phyloP scores from a whole-genome alignment of 2,329 filamentous ascomycete species.

The Phaeomoniella chlamydospora region DNA sequence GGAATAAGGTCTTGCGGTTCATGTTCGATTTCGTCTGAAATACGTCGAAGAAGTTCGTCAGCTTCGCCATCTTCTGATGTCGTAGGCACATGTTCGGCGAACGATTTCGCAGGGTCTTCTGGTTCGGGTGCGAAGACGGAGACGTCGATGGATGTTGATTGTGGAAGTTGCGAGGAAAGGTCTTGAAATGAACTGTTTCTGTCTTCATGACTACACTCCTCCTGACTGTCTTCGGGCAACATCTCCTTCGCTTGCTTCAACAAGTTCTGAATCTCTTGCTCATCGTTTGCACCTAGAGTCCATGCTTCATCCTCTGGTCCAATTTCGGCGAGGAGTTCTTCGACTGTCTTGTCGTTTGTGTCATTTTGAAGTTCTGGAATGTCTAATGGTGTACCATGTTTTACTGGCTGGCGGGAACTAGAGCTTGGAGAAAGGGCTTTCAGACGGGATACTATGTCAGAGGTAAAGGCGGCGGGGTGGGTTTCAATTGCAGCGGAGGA shows the following conservation, averaged over 20 bases:
- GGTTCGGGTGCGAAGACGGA: slow-evolving; percentile 9
- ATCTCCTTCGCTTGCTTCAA: slow-evolving; percentile 11
- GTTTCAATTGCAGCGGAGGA: slow-evolving; percentile 6
- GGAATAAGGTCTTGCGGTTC: slow-evolving; percentile 4
- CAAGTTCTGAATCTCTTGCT: slow-evolving; percentile 12
- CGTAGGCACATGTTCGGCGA: neutral
- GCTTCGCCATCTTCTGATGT: slow-evolving; percentile 12
- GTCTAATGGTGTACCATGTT: neutral
- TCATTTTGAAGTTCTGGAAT: slow-evolving; percentile 3
- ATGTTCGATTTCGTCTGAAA: slow-evolving; percentile 14
- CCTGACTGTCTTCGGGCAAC: slow-evolving; percentile 5
- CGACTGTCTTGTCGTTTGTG: slow-evolving; percentile 14
- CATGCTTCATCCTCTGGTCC: slow-evolving; percentile 14
- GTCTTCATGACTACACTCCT: slow-evolving; percentile 1
- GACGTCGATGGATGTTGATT: slow-evolving; percentile 5
- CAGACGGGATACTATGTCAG: slow-evolving; percentile 10
- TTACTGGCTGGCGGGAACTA: neutral
- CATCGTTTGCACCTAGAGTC: slow-evolving; percentile 9
- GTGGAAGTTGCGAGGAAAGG: neutral
- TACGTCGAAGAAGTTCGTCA: slow-evolving; percentile 13
- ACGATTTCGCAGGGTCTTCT: slow-evolving; percentile 1
- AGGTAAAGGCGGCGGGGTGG: slow-evolving; percentile 2
- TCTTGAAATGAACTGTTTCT: neutral
- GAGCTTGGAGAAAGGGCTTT: slow-evolving; percentile 6
- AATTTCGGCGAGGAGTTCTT: slow-evolving; percentile 16